Base-by-base conservation (phyloP, 192 early-diverging fungal genomes). In the Coemansia sp. region DNA sequence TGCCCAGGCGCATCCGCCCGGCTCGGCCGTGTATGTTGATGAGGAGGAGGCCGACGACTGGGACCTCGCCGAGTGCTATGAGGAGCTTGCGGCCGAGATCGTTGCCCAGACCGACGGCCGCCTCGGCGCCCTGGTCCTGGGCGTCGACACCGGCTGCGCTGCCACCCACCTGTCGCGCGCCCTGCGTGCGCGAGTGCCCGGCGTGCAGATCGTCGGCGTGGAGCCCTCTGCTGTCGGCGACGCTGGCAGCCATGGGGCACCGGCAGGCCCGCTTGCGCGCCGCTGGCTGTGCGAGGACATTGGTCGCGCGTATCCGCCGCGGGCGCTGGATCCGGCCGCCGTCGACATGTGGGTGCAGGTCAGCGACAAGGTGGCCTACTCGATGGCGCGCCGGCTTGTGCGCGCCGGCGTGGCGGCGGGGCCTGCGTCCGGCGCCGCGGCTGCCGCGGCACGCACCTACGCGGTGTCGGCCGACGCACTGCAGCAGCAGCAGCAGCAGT, bases 251-350 rank as follows among this genome's bases (percentile, higher is more conserved):
- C 59, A 64, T 6, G 64, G 64, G 66, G 32, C 57, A 4, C 9
- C 64, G 2, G 32, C 32, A 15, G 72, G 69, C n/a, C 71, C 75
- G 50, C 59, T 72, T 52, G 72, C 75, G 5, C 57, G 61, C 9
- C 84, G 86, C 47, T 90, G 90, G 88, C 83, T 86, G 41, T 74
- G 91, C 15, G 91, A 93, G 63, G 90, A 93, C 59, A 83, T 91
- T 37, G 91, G 91, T 8, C 88, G 82, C 23, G 86, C 82, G 42
- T 88, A 89, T 71, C 83, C 86, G 0, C 87, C 88, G 10, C 68
- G 77, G 1, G 79, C 84, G 7, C 66, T 93, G 50, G 85, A 85
- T 37, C 79, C 72, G 8, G 69, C 60, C 2, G 26, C 85, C 21
- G 75, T 91, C 1, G 90, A 90, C 57, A 77, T 73, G 63, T 91